phyloP scores from a whole-genome alignment of 257 asterid species.

The Forsythia suspensa region DNA sequence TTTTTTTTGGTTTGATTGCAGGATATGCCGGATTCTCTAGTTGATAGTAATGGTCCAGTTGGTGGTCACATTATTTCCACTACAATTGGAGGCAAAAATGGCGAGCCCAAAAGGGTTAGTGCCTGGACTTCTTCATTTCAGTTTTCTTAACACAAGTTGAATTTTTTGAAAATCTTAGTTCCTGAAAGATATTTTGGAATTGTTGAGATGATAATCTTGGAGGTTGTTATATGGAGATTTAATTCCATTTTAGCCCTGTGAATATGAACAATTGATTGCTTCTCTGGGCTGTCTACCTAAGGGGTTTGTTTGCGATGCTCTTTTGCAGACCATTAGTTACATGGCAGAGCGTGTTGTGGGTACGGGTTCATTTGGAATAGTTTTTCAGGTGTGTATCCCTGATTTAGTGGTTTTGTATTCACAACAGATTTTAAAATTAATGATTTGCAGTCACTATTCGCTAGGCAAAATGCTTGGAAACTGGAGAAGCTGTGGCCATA shows the following conservation, averaged over 20 bases:
- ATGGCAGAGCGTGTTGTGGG: conserved; percentile 98
- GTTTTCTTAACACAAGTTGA: not conserved
- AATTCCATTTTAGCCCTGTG: too few relatives aligned
- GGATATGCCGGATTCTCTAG: conserved; percentile 64
- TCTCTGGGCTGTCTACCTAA: not conserved
- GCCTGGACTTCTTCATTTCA: conserved; percentile 3
- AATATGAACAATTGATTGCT: conserved; percentile 1
- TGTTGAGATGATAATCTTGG: not conserved
- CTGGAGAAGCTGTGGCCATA: conserved; percentile 86
- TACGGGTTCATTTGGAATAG: conserved; percentile 93
- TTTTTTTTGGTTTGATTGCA: conserved; percentile 28
- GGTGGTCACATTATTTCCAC: conserved; percentile 83
- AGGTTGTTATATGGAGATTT: too few relatives aligned
- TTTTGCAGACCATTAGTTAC: conserved; percentile 85
- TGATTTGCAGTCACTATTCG: conserved; percentile 22
- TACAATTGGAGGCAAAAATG: conserved; percentile 81
- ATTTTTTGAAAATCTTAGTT: conserved; percentile 6
- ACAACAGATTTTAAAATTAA: conserved; percentile 15
- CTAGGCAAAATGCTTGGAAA: conserved; percentile 95
- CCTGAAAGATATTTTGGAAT: not conserved
- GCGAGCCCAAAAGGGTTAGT: conserved; percentile 78
- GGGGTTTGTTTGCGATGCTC: conserved; percentile 27
- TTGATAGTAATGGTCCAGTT: conserved; percentile 60
- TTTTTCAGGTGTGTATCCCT: conserved; percentile 67
- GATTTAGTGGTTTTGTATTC: not conserved